Conservation (phyloP, 2,329 filamentous ascomycete species). For the Fusarium continuum region DNA sequence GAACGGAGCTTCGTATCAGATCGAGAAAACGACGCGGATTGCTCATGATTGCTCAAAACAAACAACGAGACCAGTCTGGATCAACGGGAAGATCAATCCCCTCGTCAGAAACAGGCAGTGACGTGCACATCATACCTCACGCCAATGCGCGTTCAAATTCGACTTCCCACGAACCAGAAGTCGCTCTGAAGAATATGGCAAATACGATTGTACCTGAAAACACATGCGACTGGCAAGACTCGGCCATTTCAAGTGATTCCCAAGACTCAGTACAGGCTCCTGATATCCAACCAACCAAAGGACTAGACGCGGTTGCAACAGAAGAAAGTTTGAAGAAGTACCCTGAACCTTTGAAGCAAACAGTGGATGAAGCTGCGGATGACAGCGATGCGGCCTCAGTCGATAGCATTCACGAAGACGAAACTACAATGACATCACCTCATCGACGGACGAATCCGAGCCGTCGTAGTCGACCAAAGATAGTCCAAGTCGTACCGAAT, state of each 20-base stretch:
- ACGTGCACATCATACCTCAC: neutral
- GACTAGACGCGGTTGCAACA: neutral
- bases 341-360: neutral
- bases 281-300: neutral
- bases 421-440: neutral
- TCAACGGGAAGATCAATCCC: neutral
- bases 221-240: neutral
- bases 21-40: constrained; percentile 59
- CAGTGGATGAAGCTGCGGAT: neutral
- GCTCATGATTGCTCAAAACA: constrained; percentile 55
- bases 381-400: neutral
- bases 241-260: neutral
- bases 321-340: neutral
- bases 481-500: constrained; percentile 4
- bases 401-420: neutral
- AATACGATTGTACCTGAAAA: neutral
- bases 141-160: neutral
- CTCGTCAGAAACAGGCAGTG: neutral
- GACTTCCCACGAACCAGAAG: neutral
- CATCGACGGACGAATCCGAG: constrained; percentile 19
- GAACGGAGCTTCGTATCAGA: constrained; percentile 58
- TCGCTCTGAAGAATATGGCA: neutral
- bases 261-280: neutral
- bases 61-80: neutral
- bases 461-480: constrained; percentile 12